These are phyloP conservation scores for Celoporthe dispersa DNA, from an alignment of 2,329 filamentous ascomycete genomes.

Conservation along the genomic window DNA sequence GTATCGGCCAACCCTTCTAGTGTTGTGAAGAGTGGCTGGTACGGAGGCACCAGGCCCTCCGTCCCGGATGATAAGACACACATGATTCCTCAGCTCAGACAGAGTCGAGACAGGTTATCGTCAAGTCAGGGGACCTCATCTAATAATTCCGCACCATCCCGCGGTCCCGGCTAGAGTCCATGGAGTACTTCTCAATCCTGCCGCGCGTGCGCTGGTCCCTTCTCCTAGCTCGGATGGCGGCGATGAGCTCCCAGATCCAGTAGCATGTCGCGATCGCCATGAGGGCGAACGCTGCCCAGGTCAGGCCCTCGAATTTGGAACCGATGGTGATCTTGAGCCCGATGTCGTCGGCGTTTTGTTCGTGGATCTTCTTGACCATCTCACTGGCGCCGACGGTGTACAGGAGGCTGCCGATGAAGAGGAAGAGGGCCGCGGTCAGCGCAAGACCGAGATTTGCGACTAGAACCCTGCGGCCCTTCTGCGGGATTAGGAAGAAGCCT, in stretches of 20 bases:
- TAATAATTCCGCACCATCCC: not conserved
- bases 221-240: conserved; percentile 37
- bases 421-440: conserved; percentile 41
- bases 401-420: conserved; percentile 49
- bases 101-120: not conserved
- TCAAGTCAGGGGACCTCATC: not conserved
- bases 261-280: conserved; percentile 47
- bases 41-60: conserved; percentile 1
- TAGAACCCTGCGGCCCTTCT: conserved; percentile 30
- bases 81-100: not conserved
- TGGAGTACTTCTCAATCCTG: conserved; percentile 19
- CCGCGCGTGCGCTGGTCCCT: conserved; percentile 27
- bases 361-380: conserved; percentile 45
- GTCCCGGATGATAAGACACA: not conserved
- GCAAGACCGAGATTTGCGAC: conserved; percentile 46
- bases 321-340: conserved; percentile 51
- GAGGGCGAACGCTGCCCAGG: conserved; percentile 52
- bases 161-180: conserved; percentile 21
- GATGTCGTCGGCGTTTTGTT: conserved; percentile 47
- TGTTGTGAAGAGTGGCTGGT: not conserved
- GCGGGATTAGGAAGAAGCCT: conserved; percentile 36
- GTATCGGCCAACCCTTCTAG: not conserved
- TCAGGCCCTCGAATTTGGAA: conserved; percentile 48
- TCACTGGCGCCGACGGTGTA: conserved; percentile 47
- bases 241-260: conserved; percentile 45